phyloP scores from a whole-genome alignment of 176 grass and related monocot genomes.

The Stipa capillata region DNA sequence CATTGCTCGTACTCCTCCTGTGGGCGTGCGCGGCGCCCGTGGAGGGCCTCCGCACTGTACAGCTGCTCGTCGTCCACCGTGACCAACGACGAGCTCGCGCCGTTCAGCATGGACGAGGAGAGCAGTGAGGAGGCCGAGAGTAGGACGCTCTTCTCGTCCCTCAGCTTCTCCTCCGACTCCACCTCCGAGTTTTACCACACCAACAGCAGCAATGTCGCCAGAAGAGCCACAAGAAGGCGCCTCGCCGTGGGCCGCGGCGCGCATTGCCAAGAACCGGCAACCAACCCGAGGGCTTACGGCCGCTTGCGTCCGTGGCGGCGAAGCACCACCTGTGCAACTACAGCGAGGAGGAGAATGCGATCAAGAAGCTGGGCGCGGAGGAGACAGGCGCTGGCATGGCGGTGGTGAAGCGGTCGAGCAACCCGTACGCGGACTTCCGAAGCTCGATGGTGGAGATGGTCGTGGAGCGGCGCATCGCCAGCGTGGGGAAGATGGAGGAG shows the following conservation, averaged over 20 bases:
- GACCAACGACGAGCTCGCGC: slow-evolving; percentile 30
- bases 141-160: slow-evolving; percentile 68
- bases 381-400: slow-evolving; percentile 21
- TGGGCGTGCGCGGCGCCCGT: slow-evolving; percentile 40
- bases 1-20: slow-evolving; percentile 16
- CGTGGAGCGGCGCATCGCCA: slow-evolving; percentile 43
- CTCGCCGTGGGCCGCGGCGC: background rate
- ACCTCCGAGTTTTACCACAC: slow-evolving; percentile 50
- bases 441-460: slow-evolving; percentile 98
- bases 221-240: slow-evolving; percentile 13
- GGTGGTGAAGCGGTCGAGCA: slow-evolving; percentile 74
- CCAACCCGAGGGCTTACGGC: no score
- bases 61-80: no score
- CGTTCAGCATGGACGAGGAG: no score
- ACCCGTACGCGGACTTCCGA: slow-evolving; percentile 84
- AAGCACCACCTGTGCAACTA: background rate
- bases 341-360: background rate
- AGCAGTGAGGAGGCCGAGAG: slow-evolving; percentile 41
- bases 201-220: slow-evolving; percentile 2
- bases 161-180: slow-evolving; percentile 76
- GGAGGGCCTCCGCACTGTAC: slow-evolving; percentile 36
- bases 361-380: background rate
- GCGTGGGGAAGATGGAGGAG: slow-evolving; percentile 55
- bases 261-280: no score
- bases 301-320: slow-evolving; percentile 7